Conservation (phyloP, 1,139 yeast genomes). For the Geotrichum klebahnii region DNA sequence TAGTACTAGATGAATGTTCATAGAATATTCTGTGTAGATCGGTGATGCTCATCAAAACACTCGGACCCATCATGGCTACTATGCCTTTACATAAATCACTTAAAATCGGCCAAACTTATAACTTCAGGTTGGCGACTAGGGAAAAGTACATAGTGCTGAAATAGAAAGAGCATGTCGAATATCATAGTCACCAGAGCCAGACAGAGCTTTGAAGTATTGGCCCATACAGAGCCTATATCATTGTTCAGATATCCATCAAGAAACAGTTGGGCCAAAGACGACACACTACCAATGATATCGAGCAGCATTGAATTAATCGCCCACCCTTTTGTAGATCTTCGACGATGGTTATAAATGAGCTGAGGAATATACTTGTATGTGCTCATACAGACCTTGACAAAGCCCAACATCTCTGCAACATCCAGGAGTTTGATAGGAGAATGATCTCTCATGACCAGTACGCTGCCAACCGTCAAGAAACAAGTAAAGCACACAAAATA, state of each 20-base stretch:
- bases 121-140: slow-evolving; percentile 17
- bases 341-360: slow-evolving; percentile 49
- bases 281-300: slow-evolving; percentile 54
- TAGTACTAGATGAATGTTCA: too few relatives aligned
- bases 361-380: slow-evolving; percentile 61
- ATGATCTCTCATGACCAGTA: slow-evolving; percentile 6
- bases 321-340: slow-evolving; percentile 57
- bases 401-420: slow-evolving; percentile 46
- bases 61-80: not conserved
- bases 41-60: not conserved
- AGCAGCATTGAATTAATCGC: slow-evolving; percentile 49
- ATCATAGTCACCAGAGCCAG: slow-evolving; percentile 32
- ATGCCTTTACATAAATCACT: not conserved
- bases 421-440: slow-evolving; percentile 17
- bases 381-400: slow-evolving; percentile 53
- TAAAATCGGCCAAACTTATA: slow-evolving; percentile 17
- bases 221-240: slow-evolving; percentile 27
- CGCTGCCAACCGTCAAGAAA: slow-evolving; percentile 13
- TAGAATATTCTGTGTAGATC: too few relatives aligned
- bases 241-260: slow-evolving; percentile 37
- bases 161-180: slow-evolving; percentile 36
- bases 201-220: slow-evolving; percentile 14
- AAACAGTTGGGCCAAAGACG: slow-evolving; percentile 49
- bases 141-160: slow-evolving; percentile 33
- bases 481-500: slow-evolving; percentile 24